Evolutionary conservation across 805 yeast species (phyloP).

Genomic region (Candida cerambycidarum): DNA sequence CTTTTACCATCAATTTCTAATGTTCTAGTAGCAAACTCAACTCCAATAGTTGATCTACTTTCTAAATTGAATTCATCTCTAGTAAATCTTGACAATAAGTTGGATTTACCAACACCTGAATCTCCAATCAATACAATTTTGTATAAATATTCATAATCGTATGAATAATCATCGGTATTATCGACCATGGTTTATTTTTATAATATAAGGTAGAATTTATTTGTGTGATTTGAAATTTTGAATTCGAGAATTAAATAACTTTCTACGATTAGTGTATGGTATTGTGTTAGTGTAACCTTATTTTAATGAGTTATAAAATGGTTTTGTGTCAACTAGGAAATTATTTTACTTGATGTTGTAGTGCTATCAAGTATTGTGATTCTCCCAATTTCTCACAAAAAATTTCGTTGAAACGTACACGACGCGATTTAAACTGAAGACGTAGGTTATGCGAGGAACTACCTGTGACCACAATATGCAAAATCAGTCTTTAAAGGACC

Average conservation of each 20-base stretch:
- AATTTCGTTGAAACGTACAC: constrained; percentile 7
- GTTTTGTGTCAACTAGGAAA: not conserved
- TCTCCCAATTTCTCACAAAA: constrained; percentile 8
- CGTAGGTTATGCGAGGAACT: not conserved
- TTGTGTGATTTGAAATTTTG: too few relatives aligned
- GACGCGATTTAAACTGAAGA: not conserved
- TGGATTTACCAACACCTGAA: constrained; percentile 96
- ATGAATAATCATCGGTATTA: constrained; percentile 46
- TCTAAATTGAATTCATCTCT: constrained; percentile 95
- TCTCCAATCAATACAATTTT: constrained; percentile 96
- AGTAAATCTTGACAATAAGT: constrained; percentile 88
- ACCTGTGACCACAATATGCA: not conserved
- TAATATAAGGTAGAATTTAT: too few relatives aligned
- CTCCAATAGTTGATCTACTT: constrained; percentile 93
- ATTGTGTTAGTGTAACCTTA: not conserved
- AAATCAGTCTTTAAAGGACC: too few relatives aligned
- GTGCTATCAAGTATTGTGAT: constrained; percentile 1
- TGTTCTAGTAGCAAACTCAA: constrained; percentile 96
- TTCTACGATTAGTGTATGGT: not conserved
- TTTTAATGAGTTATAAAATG: not conserved
- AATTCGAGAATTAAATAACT: not conserved
- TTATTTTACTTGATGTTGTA: not conserved
- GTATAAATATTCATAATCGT: constrained; percentile 88
- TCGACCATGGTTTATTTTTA: constrained; percentile 27
- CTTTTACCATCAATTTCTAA: constrained; percentile 81